These are phyloP conservation scores for Polygonum maritimum DNA, from an alignment of 148 eudicot genomes.

Conservation along the genomic window DNA sequence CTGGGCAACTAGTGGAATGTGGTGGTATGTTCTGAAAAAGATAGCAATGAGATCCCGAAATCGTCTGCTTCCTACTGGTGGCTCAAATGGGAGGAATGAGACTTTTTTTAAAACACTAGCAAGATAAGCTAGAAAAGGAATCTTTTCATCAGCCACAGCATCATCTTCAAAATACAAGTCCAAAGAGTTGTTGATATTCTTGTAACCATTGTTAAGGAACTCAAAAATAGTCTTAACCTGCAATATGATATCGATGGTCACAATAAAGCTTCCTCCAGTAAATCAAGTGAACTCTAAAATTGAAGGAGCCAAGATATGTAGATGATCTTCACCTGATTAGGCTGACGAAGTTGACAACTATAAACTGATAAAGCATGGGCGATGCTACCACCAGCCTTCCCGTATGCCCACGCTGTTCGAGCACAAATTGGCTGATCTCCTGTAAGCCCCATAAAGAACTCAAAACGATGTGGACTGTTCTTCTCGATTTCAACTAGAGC, in stretches of 20 bases:
- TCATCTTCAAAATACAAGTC: slow-evolving; percentile 89
- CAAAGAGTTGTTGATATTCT: slow-evolving; percentile 80
- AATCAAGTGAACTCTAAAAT: not conserved
- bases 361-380: slow-evolving; percentile 96
- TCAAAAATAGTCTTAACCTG: slow-evolving; percentile 92
- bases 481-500: slow-evolving; percentile 96
- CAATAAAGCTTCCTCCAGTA: not conserved
- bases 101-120: slow-evolving; percentile 55
- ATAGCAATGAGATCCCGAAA: slow-evolving; percentile 82
- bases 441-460: slow-evolving; percentile 95
- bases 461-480: slow-evolving; percentile 96
- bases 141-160: slow-evolving; percentile 95
- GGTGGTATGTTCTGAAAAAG: slow-evolving; percentile 86
- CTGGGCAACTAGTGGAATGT: slow-evolving; percentile 66
- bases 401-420: slow-evolving; percentile 98
- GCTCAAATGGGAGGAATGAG: slow-evolving; percentile 69
- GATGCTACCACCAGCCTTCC: slow-evolving; percentile 89
- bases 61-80: slow-evolving; percentile 78
- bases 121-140: slow-evolving; percentile 92
- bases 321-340: slow-evolving; percentile 49
- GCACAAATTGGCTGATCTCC: slow-evolving; percentile 99
- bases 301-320: not conserved
- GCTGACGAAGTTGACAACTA: slow-evolving; percentile 92
- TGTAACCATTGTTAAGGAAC: slow-evolving; percentile 76
- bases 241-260: not conserved